These are phyloP conservation scores for Gloeostereum incarnatum DNA, from an alignment of 768 basidiomycete species.

Conservation along the genomic window DNA sequence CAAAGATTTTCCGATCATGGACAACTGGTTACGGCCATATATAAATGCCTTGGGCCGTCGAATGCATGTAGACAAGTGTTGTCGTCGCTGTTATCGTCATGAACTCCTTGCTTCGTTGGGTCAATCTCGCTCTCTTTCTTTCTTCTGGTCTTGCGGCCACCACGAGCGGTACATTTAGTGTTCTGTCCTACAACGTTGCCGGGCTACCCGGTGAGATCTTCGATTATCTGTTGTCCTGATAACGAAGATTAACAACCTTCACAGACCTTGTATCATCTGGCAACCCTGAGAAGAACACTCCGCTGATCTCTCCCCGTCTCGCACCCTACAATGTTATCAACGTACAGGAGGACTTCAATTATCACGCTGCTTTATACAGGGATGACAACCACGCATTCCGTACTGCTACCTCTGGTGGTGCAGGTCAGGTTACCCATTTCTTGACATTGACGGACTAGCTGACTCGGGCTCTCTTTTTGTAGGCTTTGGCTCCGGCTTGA, in stretches of 20 bases:
- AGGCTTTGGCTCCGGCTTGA: conserved; percentile 24
- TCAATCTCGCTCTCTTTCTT: not conserved
- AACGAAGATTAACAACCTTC: not conserved
- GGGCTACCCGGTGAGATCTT: conserved; percentile 20
- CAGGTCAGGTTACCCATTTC: not conserved
- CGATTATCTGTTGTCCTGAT: not conserved
- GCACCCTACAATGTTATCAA: conserved; percentile 21
- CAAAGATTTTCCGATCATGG: too few relatives aligned
- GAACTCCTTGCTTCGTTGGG: too few relatives aligned
- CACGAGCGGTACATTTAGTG: conserved; percentile 15
- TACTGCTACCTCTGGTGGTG: conserved; percentile 26
- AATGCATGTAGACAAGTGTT: too few relatives aligned
- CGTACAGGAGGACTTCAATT: conserved; percentile 29
- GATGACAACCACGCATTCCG: conserved; percentile 24
- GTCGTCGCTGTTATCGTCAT: too few relatives aligned
- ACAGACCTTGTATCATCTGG: conserved; percentile 19
- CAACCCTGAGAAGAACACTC: conserved; percentile 18
- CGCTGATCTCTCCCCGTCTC: conserved; percentile 21
- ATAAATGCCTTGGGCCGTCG: too few relatives aligned
- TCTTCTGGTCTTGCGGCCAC: conserved; percentile 10
- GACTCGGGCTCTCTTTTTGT: not conserved
- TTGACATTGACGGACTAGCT: not conserved
- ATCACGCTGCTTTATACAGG: conserved; percentile 23
- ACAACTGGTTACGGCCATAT: too few relatives aligned
- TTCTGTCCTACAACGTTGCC: conserved; percentile 23